Conservation (phyloP, 2,329 filamentous ascomycete species). For the Cordyceps cicadae region DNA sequence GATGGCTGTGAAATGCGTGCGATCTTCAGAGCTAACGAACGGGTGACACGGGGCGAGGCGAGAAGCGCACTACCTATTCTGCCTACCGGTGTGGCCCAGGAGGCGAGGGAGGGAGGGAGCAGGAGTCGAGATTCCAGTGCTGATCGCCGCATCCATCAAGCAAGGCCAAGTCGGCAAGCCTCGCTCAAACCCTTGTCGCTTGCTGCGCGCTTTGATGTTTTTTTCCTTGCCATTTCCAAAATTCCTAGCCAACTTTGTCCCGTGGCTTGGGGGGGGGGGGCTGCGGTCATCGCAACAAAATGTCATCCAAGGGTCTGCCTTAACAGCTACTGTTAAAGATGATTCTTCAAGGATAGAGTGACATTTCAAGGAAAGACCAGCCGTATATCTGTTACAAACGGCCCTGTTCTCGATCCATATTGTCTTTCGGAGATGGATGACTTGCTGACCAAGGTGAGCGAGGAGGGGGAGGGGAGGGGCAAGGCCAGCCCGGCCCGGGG, state of each 20-base stretch:
- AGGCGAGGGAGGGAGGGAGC: too few species aligned
- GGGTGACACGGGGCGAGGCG: not conserved
- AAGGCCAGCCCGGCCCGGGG: too few species aligned
- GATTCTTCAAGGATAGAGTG: not conserved
- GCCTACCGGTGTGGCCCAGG: too few species aligned
- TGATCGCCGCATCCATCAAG: too few species aligned
- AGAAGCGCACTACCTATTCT: too few species aligned
- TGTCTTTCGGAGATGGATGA: not conserved
- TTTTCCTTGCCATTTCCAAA: not conserved
- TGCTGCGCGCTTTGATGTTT: not conserved
- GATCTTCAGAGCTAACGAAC: conserved; percentile 1
- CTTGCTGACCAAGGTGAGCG: not conserved
- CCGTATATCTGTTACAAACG: not conserved
- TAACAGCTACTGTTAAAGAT: not conserved
- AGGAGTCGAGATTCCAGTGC: too few species aligned
- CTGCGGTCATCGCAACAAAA: too few species aligned
- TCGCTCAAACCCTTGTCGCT: not conserved
- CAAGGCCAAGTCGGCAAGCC: not conserved
- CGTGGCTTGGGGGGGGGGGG: too few species aligned
- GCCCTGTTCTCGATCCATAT: too few species aligned
- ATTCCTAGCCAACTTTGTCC: not conserved
- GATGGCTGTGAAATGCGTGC: not conserved
- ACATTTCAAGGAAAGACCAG: not conserved
- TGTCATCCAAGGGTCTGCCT: not conserved
- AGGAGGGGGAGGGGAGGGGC: not conserved